Evolutionary conservation across 352 stramenopile species (phyloP).

Genomic region (Pythium aquatile): DNA sequence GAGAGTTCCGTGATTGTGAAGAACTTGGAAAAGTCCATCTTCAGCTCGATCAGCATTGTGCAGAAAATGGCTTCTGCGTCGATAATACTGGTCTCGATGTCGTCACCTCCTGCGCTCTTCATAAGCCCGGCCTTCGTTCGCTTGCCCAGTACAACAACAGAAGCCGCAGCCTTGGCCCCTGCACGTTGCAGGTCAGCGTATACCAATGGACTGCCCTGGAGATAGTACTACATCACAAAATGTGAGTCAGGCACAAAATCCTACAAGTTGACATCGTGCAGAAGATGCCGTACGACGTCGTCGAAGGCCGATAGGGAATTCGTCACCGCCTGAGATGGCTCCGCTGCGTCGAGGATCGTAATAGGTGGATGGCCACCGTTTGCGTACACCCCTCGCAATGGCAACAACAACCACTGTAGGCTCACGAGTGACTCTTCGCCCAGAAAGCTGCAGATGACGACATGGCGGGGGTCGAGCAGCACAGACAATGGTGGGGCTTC

Average conservation of each 20-base stretch:
- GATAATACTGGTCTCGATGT: constrained; percentile 70
- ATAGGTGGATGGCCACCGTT: constrained; percentile 55
- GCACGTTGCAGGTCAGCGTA: constrained; percentile 78
- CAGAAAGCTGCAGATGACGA: constrained; percentile 84
- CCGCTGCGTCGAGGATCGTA: constrained; percentile 73
- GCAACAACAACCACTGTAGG: constrained; percentile 75
- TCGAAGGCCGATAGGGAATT: constrained; percentile 48
- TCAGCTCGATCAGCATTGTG: constrained; percentile 85
- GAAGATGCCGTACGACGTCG: constrained; percentile 55
- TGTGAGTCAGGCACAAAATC: neutral
- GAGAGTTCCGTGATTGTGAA: constrained; percentile 86
- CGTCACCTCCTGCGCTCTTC: constrained; percentile 31
- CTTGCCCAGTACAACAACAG: constrained; percentile 82
- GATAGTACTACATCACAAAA: constrained; percentile 56
- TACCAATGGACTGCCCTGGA: constrained; percentile 72
- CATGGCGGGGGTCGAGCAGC: constrained; percentile 61
- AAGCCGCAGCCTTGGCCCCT: constrained; percentile 71
- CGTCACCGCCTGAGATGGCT: constrained; percentile 53
- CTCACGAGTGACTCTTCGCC: constrained; percentile 73
- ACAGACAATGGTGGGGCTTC: constrained; percentile 54
- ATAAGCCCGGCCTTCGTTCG: constrained; percentile 40
- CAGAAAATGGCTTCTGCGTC: constrained; percentile 84
- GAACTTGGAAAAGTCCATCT: constrained; percentile 83
- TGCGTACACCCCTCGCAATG: constrained; percentile 53
- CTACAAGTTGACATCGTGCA: neutral